Base-by-base conservation (phyloP, 2,329 filamentous ascomycete genomes). In the Colletotrichum incanum region DNA sequence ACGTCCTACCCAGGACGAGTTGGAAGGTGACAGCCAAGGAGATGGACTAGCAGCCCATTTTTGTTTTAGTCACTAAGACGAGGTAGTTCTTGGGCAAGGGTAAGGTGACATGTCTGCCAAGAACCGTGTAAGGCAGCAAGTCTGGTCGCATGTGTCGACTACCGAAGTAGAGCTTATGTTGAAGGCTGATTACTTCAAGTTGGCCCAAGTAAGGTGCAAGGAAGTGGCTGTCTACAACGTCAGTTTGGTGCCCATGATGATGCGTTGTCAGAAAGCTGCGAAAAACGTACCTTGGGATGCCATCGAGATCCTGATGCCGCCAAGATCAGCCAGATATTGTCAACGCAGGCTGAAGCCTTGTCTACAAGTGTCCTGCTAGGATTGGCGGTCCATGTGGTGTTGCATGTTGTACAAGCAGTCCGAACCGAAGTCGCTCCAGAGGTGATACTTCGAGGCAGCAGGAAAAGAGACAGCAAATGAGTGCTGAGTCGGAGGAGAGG, bases 1-100 rank as follows among this genome's bases (percentile, higher is more conserved):
- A 73, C 61, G 78, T 82, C 81, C 43, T 81, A 76, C 80, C 78
- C 74, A 80, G 79, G 80, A 82, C 79, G 55, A 76, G 23, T 11
- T 45, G n/a, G 18, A 5, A 34, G 47, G 45, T 47, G 26, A n/a
- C 16, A 41, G 31, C 45, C 31, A 31, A 28, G 3, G 11, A 28
- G 26, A 14, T 39, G 18, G 2, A 26, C 49, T 43, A 26, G 34
- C 20, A 31, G 18, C 18, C 28, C 9, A 11, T 20, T 14, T 6
- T 20, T 18, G n/a, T 58, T 26, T 2, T 26, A n/a, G 14, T 8
- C n/a, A 58, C 9, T 9, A 12, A 16, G 55, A 41, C 7, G 3
- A 41, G 14, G 14, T 2, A 26, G 12, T 20, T 47, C 18, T 47
- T 45, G 16, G 8, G 23, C 14, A 11, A 47, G 20, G 26, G 49